Percentiles rank a stretch among this genome's conserved stretches.
These are phyloP conservation scores for Podospora conica DNA, from an alignment of 495 filamentous ascomycete species.

Conservation along the genomic window DNA sequence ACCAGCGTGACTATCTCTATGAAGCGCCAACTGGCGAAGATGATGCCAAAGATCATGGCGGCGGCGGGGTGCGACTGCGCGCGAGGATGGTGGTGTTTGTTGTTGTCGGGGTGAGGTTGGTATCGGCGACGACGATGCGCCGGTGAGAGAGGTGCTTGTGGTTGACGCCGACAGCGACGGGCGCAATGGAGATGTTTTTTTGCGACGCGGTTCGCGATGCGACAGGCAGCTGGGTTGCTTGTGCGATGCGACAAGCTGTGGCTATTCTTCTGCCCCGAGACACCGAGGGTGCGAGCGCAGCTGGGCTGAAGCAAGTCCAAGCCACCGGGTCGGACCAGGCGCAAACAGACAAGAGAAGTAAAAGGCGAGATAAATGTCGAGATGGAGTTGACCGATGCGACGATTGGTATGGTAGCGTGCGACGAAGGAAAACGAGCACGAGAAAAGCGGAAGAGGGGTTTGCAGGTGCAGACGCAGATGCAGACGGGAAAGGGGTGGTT, in stretches of 20 bases:
- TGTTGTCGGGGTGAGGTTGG: background rate
- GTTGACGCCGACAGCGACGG: background rate
- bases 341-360: background rate
- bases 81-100: background rate
- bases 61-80: background rate
- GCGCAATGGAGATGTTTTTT: background rate
- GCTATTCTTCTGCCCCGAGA: background rate
- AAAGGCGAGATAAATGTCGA: background rate
- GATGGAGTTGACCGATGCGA: background rate
- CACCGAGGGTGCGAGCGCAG: background rate
- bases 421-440: background rate
- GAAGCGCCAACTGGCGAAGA: conserved; percentile 81
- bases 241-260: background rate
- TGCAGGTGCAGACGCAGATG: background rate
- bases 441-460: background rate
- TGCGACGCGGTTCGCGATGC: background rate
- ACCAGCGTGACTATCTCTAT: conserved; percentile 72
- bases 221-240: background rate
- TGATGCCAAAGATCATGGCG: conserved; percentile 69
- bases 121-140: background rate
- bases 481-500: background rate
- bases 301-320: background rate
- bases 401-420: background rate
- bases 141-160: background rate
- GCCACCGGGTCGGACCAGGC: background rate